Base-by-base conservation (phyloP, 2,329 filamentous ascomycete genomes). In the Neonectria punicea region DNA sequence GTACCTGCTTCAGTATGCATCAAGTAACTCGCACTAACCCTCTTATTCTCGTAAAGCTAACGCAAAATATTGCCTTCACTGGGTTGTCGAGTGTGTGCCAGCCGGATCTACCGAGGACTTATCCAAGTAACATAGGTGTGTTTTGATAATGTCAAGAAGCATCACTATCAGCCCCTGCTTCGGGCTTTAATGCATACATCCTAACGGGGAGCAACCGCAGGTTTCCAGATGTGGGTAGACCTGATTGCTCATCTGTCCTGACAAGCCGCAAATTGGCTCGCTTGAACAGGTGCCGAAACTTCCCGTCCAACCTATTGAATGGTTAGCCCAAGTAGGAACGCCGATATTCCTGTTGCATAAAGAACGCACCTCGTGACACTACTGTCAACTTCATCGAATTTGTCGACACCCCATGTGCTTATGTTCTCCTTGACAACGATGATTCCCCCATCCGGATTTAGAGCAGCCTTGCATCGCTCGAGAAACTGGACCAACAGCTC, bases 341-440 rank as follows among this genome's bases (percentile, higher is more conserved):
- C 6, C 5, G 5, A 6, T 25, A 25, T 25, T 25, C 4, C 25
- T 25, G 25, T 6, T 25, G 25, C 25, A 25, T 5, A 25, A 25
- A 3, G 5, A 30, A 76, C 77, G 58, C 68, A 88, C 87, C 86
- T 86, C 2, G 93, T 97, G 2, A 97, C 91, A 72, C 89, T 92
- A 72, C 89, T 93, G 75, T 97, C 93, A 63, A 85, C 76, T 7
- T 89, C 87, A 75, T 97, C 93, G 76, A 90, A 97, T 22, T 91
- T 80, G 76, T 97, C 93, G 34, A 81, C 76, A 0, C 80, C 80
- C 32, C 78, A 86, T 68, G 81, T 84, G 65, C 79, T 86, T 66
- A 93, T 75, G 73, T 97, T 98, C 82, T 98, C 94, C 82, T 82
- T 82, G 16, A 82, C 47, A 0, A 82, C 73, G 2, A 82, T 78